phyloP scores from a whole-genome alignment of 73 alveolate species.

The Tetrahymena malaccensis region DNA sequence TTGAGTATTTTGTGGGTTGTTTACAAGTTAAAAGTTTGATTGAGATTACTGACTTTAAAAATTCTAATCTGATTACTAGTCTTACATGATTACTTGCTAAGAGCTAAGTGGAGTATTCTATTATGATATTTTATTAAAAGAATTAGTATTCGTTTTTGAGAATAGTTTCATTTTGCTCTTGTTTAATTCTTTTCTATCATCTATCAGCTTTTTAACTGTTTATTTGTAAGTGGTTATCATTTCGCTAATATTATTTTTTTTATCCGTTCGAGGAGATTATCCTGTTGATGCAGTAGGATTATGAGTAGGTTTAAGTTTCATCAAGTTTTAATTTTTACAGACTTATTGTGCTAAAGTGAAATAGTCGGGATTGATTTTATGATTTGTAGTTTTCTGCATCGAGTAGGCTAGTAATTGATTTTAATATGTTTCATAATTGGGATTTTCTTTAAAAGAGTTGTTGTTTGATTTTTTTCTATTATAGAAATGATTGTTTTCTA shows the following conservation, averaged over 20 bases:
- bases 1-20: not conserved
- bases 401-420: not conserved
- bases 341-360: not conserved
- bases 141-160: not conserved
- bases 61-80: not conserved
- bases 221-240: not conserved
- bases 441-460: not conserved
- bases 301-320: not conserved
- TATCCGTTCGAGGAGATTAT: not conserved
- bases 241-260: not conserved
- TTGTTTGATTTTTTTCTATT: not conserved
- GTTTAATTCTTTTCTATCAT: not conserved
- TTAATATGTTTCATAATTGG: not conserved
- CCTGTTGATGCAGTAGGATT: not conserved
- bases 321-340: not conserved
- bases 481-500: not conserved
- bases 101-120: not conserved
- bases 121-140: not conserved
- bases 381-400: not conserved
- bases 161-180: not conserved
- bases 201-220: not conserved
- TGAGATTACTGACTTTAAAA: not conserved
- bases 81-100: not conserved
- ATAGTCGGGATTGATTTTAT: not conserved
- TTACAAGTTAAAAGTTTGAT: no score